Conservation (phyloP, 108 stramenopile genomes). For the Asterionellopsis glacialis region DNA sequence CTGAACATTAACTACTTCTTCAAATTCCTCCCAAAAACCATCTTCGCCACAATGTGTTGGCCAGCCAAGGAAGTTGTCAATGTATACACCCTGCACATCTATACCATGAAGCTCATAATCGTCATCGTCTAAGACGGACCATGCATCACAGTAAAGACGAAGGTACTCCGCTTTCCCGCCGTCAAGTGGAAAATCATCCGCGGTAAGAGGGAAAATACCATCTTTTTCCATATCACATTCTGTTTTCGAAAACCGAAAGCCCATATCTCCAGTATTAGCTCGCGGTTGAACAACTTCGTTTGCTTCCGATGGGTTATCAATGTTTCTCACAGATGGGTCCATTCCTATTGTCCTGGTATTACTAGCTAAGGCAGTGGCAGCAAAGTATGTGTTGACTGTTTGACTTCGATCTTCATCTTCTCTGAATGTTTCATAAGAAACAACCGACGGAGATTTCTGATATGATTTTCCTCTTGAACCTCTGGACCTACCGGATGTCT, state of each 20-base stretch:
- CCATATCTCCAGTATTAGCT: background rate
- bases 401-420: too few species aligned
- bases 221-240: background rate
- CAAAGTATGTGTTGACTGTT: too few species aligned
- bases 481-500: too few species aligned
- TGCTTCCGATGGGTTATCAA: background rate
- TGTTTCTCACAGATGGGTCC: too few species aligned
- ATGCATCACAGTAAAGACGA: background rate
- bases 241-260: background rate
- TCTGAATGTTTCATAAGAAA: too few species aligned
- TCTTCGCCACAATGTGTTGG: background rate
- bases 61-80: background rate
- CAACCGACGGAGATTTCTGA: too few species aligned
- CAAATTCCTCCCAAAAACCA: slow-evolving; percentile 16
- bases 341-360: too few species aligned
- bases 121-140: background rate
- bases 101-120: background rate
- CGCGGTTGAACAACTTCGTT: too few species aligned
- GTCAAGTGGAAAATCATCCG: background rate
- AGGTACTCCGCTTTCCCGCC: background rate
- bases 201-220: background rate
- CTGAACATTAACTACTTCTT: slow-evolving; percentile 14
- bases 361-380: too few species aligned
- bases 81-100: background rate
- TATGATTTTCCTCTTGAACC: too few species aligned